A percentile compares a stretch with the other conserved stretches of the same genome.
Evolutionary conservation across 179 eudicot species (phyloP).

Genomic region (Spergularia azorica): DNA sequence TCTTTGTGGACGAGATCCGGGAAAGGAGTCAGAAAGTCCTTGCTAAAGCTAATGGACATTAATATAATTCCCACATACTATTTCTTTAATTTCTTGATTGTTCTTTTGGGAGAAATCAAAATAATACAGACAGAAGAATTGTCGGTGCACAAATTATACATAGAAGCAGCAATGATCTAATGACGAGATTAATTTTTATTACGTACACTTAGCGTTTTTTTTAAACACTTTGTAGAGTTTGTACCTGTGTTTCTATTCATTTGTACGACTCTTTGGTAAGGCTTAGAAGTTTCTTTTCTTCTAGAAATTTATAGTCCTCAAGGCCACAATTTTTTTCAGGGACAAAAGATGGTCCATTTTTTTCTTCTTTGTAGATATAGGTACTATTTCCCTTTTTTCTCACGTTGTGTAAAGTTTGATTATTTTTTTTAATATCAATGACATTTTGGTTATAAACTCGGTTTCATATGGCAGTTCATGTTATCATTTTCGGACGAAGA

Average conservation of each 20-base stretch:
- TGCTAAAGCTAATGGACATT: slow-evolving; percentile 20
- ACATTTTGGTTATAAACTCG: no score
- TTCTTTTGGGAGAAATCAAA: not conserved
- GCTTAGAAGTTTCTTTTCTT: not conserved
- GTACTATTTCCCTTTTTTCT: no score
- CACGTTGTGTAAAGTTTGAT: no score
- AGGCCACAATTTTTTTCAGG: no score
- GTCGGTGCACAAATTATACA: slow-evolving; percentile 5
- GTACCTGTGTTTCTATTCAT: not conserved
- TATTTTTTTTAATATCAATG: no score
- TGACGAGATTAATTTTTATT: not conserved
- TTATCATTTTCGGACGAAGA: no score
- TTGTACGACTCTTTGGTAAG: not conserved
- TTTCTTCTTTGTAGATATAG: no score
- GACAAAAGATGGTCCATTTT: no score
- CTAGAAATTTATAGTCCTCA: not conserved
- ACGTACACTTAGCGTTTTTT: no score
- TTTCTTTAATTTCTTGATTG: not conserved
- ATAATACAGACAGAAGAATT: not conserved
- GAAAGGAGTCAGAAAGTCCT: slow-evolving; percentile 17
- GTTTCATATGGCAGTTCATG: no score
- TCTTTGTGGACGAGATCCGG: slow-evolving; percentile 48
- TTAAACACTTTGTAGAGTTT: no score
- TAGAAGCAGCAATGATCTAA: not conserved
- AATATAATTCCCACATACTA: not conserved